Evolutionary conservation across 768 basidiomycete species (phyloP).

Genomic region (Naganishia vishniacii): DNA sequence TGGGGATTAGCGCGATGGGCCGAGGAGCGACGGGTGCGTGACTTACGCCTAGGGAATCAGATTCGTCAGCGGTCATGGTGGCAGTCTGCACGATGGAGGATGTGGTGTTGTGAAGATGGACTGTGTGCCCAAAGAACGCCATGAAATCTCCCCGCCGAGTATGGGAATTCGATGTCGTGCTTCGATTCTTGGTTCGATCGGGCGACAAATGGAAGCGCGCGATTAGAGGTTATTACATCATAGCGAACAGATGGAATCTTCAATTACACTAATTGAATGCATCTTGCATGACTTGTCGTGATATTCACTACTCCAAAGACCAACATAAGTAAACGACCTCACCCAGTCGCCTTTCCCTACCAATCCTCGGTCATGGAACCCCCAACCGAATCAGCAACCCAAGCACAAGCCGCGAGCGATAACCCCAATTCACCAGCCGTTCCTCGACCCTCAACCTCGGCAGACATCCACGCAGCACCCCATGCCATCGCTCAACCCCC

Average conservation of each 20-base stretch:
- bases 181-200: background rate
- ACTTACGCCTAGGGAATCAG: conserved; percentile 25
- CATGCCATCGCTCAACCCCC: too few relatives aligned
- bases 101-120: background rate
- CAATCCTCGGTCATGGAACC: background rate
- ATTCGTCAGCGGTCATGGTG: too few relatives aligned
- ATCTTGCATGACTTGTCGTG: too few relatives aligned
- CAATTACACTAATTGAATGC: too few relatives aligned
- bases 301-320: too few relatives aligned
- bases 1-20: background rate
- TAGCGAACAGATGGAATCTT: background rate
- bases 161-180: conserved; percentile 13
- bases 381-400: too few relatives aligned
- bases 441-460: too few relatives aligned
- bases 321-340: background rate
- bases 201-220: background rate
- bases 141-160: background rate
- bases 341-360: background rate
- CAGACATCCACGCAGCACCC: too few relatives aligned
- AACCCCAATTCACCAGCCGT: too few relatives aligned
- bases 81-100: too few relatives aligned
- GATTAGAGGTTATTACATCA: background rate
- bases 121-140: too few relatives aligned
- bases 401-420: too few relatives aligned
- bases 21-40: background rate